Evolutionary conservation across 371 early-diverging fungal species (phyloP).

Genomic region (Lichtheimia corymbifera): DNA sequence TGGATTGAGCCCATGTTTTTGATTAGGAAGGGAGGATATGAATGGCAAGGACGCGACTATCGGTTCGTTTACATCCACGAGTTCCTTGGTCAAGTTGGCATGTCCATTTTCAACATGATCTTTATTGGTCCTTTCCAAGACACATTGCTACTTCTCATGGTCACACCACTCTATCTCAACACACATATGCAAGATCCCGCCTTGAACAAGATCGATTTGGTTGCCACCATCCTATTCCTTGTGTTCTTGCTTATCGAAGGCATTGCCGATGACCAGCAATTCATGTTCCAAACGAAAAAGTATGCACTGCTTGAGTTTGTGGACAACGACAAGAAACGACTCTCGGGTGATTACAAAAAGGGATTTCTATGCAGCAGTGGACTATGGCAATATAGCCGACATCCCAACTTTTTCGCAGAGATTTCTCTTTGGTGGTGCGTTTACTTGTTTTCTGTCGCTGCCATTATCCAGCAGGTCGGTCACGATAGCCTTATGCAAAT

Average conservation of each 20-base stretch:
- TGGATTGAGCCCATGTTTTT: too few species aligned
- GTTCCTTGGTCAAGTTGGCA: conserved; percentile 43
- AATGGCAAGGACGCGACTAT: conserved; percentile 69
- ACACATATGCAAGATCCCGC: conserved; percentile 18
- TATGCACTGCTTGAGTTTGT: conserved; percentile 34
- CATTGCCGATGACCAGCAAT: conserved; percentile 86
- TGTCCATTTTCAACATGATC: conserved; percentile 72
- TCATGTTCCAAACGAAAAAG: conserved; percentile 74
- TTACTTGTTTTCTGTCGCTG: conserved; percentile 63
- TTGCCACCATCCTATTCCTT: conserved; percentile 48
- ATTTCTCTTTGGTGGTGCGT: conserved; percentile 66
- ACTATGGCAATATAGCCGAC: conserved; percentile 74
- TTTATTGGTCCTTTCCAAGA: conserved; percentile 81
- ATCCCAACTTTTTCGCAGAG: conserved; percentile 87
- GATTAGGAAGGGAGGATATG: conserved; percentile 76
- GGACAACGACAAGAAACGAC: conserved; percentile 20
- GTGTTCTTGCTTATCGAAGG: conserved; percentile 58
- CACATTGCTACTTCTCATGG: conserved; percentile 62
- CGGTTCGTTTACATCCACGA: conserved; percentile 67
- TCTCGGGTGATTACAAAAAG: conserved; percentile 45
- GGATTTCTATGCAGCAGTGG: conserved; percentile 77
- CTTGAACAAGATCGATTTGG: conserved; percentile 47
- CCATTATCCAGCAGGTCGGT: conserved; percentile 22
- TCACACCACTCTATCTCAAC: conserved; percentile 62
- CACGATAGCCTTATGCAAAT: conserved; percentile 1